Percentiles rank a stretch among this genome's conserved stretches.
Conservation (phyloP, 371 early-diverging fungal genomes). For the Haplosporangium sp. region DNA sequence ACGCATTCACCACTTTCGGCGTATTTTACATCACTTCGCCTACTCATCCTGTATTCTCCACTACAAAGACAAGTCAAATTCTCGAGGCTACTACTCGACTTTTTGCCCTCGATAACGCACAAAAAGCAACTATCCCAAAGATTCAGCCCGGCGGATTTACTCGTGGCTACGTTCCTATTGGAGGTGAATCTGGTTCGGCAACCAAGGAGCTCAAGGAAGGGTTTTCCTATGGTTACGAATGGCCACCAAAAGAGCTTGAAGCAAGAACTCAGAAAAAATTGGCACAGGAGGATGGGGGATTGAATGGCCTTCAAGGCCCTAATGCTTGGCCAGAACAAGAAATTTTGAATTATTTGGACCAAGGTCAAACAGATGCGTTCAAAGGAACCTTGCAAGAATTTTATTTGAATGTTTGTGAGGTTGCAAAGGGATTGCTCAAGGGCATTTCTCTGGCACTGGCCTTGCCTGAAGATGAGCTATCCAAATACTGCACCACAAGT, state of each 20-base stretch:
- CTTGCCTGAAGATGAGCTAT: slow-evolving; percentile 36
- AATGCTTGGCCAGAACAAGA: slow-evolving; percentile 60
- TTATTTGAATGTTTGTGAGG: slow-evolving; percentile 51
- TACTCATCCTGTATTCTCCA: slow-evolving; percentile 36
- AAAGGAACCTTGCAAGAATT: slow-evolving; percentile 46
- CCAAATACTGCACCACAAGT: slow-evolving; percentile 54
- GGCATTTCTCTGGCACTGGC: slow-evolving; percentile 47
- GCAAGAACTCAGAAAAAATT: background rate
- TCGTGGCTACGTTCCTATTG: slow-evolving; percentile 61
- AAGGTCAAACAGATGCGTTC: slow-evolving; percentile 29
- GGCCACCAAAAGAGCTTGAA: slow-evolving; percentile 30
- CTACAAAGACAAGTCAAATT: slow-evolving; percentile 16
- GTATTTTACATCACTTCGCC: slow-evolving; percentile 56
- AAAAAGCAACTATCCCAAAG: slow-evolving; percentile 42
- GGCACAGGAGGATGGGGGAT: slow-evolving; percentile 1
- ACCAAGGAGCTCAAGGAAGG: slow-evolving; percentile 67
- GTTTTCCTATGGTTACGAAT: slow-evolving; percentile 64
- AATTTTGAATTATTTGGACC: slow-evolving; percentile 29
- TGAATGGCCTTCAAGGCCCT: slow-evolving; percentile 61
- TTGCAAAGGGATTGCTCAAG: slow-evolving; percentile 54
- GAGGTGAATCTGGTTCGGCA: slow-evolving; percentile 65
- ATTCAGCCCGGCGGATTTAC: slow-evolving; percentile 63
- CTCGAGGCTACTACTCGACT: slow-evolving; percentile 42
- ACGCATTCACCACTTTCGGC: slow-evolving; percentile 49
- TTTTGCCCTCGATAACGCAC: slow-evolving; percentile 34